These are phyloP conservation scores for Mycena rosella DNA, from an alignment of 768 basidiomycete species.

Conservation along the genomic window DNA sequence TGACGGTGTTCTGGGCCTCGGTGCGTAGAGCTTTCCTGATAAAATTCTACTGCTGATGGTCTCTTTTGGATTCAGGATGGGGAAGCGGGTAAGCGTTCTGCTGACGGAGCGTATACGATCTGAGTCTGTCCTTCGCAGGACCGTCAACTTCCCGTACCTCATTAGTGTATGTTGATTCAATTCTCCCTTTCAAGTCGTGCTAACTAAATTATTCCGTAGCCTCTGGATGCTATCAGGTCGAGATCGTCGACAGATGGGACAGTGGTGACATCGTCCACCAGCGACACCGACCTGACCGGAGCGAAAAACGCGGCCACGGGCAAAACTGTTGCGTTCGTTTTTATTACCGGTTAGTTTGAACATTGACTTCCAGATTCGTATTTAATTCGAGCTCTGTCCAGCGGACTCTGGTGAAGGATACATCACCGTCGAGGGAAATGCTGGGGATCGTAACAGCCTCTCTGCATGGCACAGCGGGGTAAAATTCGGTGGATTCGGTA, in stretches of 20 bases:
- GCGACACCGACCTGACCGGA: slow-evolving; percentile 62
- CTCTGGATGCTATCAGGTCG: slow-evolving; percentile 59
- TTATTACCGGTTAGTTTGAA: slow-evolving; percentile 56
- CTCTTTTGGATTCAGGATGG: slow-evolving; percentile 52
- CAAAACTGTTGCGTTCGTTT: slow-evolving; percentile 66
- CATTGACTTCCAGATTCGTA: not conserved
- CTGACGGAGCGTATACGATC: slow-evolving; percentile 48
- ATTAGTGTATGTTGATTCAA: slow-evolving; percentile 49
- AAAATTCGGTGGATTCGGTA: slow-evolving; percentile 14
- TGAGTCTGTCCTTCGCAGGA: slow-evolving; percentile 47
- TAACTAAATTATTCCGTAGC: slow-evolving; percentile 42
- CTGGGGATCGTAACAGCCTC: slow-evolving; percentile 66
- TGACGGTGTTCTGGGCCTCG: slow-evolving; percentile 73
- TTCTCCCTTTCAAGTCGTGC: not conserved
- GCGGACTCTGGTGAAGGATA: slow-evolving; percentile 53
- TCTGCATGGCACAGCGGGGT: slow-evolving; percentile 66
- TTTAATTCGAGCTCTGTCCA: not conserved
- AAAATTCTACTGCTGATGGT: not conserved
- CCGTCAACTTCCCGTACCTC: slow-evolving; percentile 65
- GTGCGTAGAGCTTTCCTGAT: slow-evolving; percentile 54
- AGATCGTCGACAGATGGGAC: slow-evolving; percentile 55
- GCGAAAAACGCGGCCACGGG: slow-evolving; percentile 59
- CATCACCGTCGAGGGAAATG: slow-evolving; percentile 62
- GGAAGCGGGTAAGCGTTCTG: slow-evolving; percentile 63
- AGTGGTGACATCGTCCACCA: slow-evolving; percentile 59